Evolutionary conservation across 352 stramenopile species (phyloP).

Genomic region (Phytopythium vexans): DNA sequence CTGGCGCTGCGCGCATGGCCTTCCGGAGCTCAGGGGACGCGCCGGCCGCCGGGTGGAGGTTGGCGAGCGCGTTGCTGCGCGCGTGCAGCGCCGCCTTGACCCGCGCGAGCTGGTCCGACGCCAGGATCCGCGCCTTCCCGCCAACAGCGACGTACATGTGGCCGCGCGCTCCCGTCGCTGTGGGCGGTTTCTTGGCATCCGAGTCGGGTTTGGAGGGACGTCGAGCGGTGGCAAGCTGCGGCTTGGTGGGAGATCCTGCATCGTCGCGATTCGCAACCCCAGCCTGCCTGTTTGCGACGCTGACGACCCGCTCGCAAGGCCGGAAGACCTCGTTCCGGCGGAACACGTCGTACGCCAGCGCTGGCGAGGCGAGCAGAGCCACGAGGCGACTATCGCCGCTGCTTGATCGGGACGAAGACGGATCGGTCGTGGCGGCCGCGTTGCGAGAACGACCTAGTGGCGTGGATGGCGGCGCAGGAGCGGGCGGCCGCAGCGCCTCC

Average conservation of each 20-base stretch:
- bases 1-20: slow-evolving; percentile 8
- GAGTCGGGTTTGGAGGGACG: no score
- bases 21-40: slow-evolving; percentile 12
- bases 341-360: slow-evolving; percentile 9
- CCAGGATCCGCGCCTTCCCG: slow-evolving; percentile 27
- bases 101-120: slow-evolving; percentile 21
- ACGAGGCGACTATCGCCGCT: not conserved
- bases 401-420: no score
- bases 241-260: not conserved
- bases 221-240: not conserved
- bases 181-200: not conserved
- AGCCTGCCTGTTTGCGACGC: not conserved
- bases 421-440: not conserved
- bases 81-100: slow-evolving; percentile 21
- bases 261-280: not conserved
- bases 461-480: not conserved
- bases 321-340: slow-evolving; percentile 12
- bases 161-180: not conserved
- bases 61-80: slow-evolving; percentile 31
- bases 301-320: slow-evolving; percentile 7
- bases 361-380: not conserved
- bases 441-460: not conserved
- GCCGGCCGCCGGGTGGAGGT: slow-evolving; percentile 13
- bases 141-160: slow-evolving; percentile 23
- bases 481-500: slow-evolving; percentile 19